Conservation (phyloP, 306 rosid species). For the Herpetospermum pedunculosum region DNA sequence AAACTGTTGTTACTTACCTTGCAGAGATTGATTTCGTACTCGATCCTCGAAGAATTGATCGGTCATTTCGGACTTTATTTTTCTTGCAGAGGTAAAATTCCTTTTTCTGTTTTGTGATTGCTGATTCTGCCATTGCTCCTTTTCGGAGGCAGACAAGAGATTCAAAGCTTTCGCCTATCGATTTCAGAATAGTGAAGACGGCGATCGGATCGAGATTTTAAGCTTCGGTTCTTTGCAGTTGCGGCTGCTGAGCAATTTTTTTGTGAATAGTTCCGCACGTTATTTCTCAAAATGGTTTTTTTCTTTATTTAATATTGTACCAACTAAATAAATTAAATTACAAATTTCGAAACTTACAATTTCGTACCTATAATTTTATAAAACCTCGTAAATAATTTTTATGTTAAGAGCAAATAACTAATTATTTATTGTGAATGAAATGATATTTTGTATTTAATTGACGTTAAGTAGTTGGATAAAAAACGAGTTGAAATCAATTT, state of each 20-base stretch:
- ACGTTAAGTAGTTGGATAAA: too few relatives aligned
- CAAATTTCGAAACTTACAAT: too few relatives aligned
- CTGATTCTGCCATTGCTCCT: background rate
- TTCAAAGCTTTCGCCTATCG: background rate
- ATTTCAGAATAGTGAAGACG: background rate
- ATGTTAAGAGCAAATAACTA: too few relatives aligned
- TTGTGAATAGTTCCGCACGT: background rate
- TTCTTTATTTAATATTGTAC: too few relatives aligned
- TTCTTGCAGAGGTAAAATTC: background rate
- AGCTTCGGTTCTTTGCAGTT: background rate
- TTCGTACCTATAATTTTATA: too few relatives aligned
- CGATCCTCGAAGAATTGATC: background rate
- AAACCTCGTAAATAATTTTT: too few relatives aligned
- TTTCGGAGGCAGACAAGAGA: background rate
- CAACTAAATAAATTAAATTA: too few relatives aligned
- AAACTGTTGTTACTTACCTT: background rate
- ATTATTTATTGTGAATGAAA: too few relatives aligned
- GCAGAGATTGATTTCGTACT: background rate
- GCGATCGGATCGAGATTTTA: background rate
- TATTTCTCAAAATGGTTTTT: background rate
- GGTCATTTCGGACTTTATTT: background rate
- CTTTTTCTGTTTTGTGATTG: background rate
- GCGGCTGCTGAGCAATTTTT: background rate
- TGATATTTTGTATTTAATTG: too few relatives aligned
- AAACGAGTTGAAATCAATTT: too few relatives aligned